Base-by-base conservation (phyloP, 768 basidiomycete species). In the Hericium alpestre region DNA sequence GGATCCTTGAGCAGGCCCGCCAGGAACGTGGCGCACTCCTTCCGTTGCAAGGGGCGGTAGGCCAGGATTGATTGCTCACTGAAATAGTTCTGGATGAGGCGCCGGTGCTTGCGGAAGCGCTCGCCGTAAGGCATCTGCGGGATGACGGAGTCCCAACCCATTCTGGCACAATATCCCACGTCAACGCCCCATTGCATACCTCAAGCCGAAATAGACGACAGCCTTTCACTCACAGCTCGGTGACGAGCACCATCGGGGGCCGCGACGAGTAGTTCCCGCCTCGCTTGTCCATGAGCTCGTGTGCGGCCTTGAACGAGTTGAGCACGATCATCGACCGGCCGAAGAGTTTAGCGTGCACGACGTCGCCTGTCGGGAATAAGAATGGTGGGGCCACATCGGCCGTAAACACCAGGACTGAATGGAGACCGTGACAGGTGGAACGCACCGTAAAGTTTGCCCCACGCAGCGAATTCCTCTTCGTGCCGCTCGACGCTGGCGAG, bases 231-330 rank as follows among this genome's bases (percentile, higher is more conserved):
- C 50, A 70, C 69, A 69, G 58, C 48, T 70, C 67, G 22, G 52
- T 53, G 10, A 66, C 39, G 12, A 70, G 60, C 37, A 68, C 61
- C 23, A 71, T 55, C 2, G 58, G 61, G 1, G 72, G 72, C 1
- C 72, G 63, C 56, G 65, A 69, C 12, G 72, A 71, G 56, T 70
- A 72, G 39, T 66, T 69, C 9, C 55, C 46, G 51, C 68, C 64
- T 3, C 67, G 64, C 54, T 69, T 70, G 50, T 71, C 70, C 54
- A 73, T 57, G 22, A 73, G 65, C 27, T 73, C 72, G 15, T 57
- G 61, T 20, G 71, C 71, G 13, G 65, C 67, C 37, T 61, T 51
- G 18, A 64, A 46, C 4, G 72, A 67, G 58, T 69, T 72, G 32
- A 73, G 51, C 5, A 73, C 61, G 13, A 73, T 41, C 46, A 69